These are phyloP conservation scores for Tetrapyrgos nigripes DNA, from an alignment of 1,284 basidiomycete genomes.

Conservation along the genomic window DNA sequence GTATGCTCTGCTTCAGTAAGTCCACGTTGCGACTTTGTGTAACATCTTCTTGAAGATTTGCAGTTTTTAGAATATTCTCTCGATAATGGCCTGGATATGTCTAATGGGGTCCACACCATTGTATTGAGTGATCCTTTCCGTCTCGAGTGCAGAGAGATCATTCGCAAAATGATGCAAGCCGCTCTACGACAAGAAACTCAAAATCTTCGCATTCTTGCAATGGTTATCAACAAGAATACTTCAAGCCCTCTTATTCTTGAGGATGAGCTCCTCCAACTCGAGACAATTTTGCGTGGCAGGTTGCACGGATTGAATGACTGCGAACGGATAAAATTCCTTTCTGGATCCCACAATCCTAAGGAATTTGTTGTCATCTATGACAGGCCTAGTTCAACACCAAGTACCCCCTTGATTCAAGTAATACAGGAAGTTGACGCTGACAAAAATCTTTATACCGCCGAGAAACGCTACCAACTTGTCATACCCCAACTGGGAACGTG, in stretches of 20 bases:
- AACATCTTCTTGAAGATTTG: conserved; percentile 29
- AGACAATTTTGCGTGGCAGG: conserved; percentile 44
- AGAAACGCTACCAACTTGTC: conserved; percentile 38
- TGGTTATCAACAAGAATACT: conserved; percentile 45
- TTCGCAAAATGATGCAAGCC: conserved; percentile 15
- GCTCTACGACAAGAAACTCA: conserved; percentile 14
- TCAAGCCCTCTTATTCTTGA: conserved; percentile 52
- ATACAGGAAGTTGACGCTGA: conserved; percentile 45
- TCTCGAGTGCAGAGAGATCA: background rate
- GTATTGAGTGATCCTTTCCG: background rate
- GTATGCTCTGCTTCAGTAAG: conserved; percentile 44
- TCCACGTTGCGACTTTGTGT: background rate
- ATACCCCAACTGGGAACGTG: conserved; percentile 65
- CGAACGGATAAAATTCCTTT: conserved; percentile 36
- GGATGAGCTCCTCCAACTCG: conserved; percentile 43
- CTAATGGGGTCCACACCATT: background rate
- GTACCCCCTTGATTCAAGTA: conserved; percentile 39
- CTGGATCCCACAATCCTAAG: conserved; percentile 27
- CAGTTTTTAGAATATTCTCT: background rate
- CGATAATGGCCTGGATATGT: background rate
- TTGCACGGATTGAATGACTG: conserved; percentile 39
- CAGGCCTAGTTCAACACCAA: conserved; percentile 21
- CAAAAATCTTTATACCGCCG: conserved; percentile 25
- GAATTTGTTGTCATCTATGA: conserved; percentile 57
- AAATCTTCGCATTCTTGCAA: conserved; percentile 43